Conservation (phyloP, 768 basidiomycete genomes). For the Pholiota conissans region DNA sequence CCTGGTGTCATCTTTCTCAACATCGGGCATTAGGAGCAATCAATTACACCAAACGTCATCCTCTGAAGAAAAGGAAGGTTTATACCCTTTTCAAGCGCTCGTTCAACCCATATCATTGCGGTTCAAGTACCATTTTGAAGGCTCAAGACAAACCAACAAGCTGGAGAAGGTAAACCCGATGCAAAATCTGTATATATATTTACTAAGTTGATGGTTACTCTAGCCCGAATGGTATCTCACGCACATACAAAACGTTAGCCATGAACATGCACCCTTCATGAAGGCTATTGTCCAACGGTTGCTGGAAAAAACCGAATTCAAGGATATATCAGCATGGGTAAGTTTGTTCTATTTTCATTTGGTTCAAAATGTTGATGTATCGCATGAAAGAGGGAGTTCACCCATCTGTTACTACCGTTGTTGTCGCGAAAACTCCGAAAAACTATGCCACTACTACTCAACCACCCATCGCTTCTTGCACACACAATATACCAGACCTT, state of each 20-base stretch:
- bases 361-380: background rate
- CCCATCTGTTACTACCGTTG: conserved; percentile 72
- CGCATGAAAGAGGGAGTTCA: conserved; percentile 73
- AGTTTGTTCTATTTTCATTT: conserved; percentile 17
- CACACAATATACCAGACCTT: conserved; percentile 95
- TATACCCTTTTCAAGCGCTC: conserved; percentile 86
- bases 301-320: conserved; percentile 61
- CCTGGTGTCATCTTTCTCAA: background rate
- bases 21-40: conserved; percentile 55
- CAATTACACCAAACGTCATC: conserved; percentile 29
- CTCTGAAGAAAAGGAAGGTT: conserved; percentile 45
- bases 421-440: conserved; percentile 73
- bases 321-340: conserved; percentile 76
- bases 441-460: conserved; percentile 71
- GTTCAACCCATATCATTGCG: conserved; percentile 80
- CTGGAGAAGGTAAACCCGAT: conserved; percentile 78
- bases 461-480: conserved; percentile 83
- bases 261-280: conserved; percentile 85
- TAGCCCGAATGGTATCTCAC: conserved; percentile 99
- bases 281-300: conserved; percentile 71
- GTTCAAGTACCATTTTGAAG: conserved; percentile 96
- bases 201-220: background rate
- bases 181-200: background rate
- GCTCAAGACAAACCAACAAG: conserved; percentile 82
- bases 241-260: conserved; percentile 82